Percentiles rank a stretch among this genome's conserved stretches.
Evolutionary conservation across 768 basidiomycete genomes (phyloP).

Genomic region (Mycena rosella): DNA sequence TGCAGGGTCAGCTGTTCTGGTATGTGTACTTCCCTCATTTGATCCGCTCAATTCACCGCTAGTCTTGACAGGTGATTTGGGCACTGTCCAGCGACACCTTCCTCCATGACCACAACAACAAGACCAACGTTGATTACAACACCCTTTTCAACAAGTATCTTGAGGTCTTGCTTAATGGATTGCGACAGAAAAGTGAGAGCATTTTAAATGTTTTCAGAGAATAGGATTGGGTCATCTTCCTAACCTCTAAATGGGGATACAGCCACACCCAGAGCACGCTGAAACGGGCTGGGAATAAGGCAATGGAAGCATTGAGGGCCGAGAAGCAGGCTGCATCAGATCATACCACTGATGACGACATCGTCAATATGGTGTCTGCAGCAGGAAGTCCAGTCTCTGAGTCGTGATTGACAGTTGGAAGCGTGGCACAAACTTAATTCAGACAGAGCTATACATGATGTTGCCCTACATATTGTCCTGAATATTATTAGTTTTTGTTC

Average conservation of each 20-base stretch:
- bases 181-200: background rate
- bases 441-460: too few species aligned
- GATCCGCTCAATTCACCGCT: background rate
- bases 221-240: background rate
- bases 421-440: too few species aligned
- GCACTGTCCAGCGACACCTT: background rate
- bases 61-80: background rate
- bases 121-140: background rate
- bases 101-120: background rate
- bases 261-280: background rate
- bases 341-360: background rate
- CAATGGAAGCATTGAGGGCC: background rate
- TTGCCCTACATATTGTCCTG: too few species aligned
- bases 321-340: background rate
- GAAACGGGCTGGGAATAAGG: background rate
- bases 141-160: background rate
- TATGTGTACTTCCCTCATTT: background rate
- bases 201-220: background rate
- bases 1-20: conserved; percentile 9
- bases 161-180: background rate
- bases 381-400: background rate
- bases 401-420: background rate
- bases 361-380: background rate
- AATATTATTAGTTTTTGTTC: too few species aligned
- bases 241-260: background rate